These are phyloP conservation scores for Puccinia triticina DNA, from an alignment of 1,284 basidiomycete species.

Conservation along the genomic window DNA sequence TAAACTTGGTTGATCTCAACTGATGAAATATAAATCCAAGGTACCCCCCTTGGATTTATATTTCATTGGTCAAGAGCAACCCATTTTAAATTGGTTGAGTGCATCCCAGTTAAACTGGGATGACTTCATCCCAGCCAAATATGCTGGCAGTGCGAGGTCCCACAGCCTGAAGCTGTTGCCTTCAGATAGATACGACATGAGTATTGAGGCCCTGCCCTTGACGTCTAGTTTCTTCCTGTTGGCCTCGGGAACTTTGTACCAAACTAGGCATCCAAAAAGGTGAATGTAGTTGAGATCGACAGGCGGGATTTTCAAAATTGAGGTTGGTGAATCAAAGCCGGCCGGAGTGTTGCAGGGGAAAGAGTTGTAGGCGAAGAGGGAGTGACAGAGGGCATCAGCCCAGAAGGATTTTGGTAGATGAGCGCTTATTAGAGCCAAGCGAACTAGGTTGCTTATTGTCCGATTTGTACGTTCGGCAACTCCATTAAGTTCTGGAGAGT, in stretches of 20 bases:
- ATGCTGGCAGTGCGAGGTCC: too few species aligned
- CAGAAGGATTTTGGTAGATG: too few species aligned
- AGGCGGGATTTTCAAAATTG: neutral
- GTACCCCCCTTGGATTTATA: too few species aligned
- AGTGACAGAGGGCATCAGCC: neutral
- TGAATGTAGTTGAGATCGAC: neutral
- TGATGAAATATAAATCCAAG: too few species aligned
- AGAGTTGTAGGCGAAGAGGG: neutral
- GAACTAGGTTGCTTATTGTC: neutral
- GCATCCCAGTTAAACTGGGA: too few species aligned
- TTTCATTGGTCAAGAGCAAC: too few species aligned
- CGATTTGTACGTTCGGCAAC: constrained; percentile 28
- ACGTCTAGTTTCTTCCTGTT: constrained; percentile 13
- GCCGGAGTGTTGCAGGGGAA: constrained; percentile 23
- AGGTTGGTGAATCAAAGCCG: neutral
- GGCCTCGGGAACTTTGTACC: too few species aligned
- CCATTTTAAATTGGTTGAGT: too few species aligned
- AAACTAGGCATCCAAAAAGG: constrained; percentile 26
- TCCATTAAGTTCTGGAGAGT: constrained; percentile 36
- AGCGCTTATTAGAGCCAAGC: constrained; percentile 5
- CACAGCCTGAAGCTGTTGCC: neutral
- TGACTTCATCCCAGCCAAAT: too few species aligned
- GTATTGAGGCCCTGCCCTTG: neutral
- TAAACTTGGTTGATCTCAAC: too few species aligned
- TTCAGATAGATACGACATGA: constrained; percentile 23